Evolutionary conservation across 2,329 filamentous ascomycete species (phyloP), one percentile per base, ranked within the genome.

Genomic region (Monosporascus cannonballus): DNA sequence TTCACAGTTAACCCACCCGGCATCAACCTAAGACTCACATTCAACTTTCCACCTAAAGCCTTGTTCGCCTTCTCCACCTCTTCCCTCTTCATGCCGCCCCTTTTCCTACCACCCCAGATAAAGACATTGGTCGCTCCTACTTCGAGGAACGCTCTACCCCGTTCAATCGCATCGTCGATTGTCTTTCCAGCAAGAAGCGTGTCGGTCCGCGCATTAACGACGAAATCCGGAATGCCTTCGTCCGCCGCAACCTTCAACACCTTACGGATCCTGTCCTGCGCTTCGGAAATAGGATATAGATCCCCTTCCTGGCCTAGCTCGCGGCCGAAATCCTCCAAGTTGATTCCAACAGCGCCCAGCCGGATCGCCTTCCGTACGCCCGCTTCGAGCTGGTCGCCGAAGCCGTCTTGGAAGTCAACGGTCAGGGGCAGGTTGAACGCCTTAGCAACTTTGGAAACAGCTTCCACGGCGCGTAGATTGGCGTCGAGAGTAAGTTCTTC

Each of bases 381-480:
- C 15, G 70, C 69, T 34, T 71, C 71, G 2, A 76, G 57, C 39
- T 48, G 62, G 38, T 61, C 56, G 6, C 70, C 65, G 54, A 79
- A 81, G 0, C 76, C 78, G 56, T 81, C 77, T 63, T 81, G 77
- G 20, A 81, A 62, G 58, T 81, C 78, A 17, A 75, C 76, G 0
- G 74, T 77, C 5, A 82, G 59, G 0, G 76, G 74, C 8, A 72
- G 70, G 27, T 55, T 50, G 37, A 53, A 41, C 34, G 55, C 51
- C 14, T 42, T 48, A 18, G 63, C 61, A 9, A 76, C 66, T 24
- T 60, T 61, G 0, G 71, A 71, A 54, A 81, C 72, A 18, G 61
- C 64, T 7, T 61, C 55, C 8, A 74, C 65, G 15, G 71, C 70
- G 17, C 64, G 56, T n/a, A 81, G 58, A 54, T 80, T 77, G 20